These are phyloP conservation scores for Skeletonema tropicum DNA, from an alignment of 108 stramenopile species.

Conservation along the genomic window DNA sequence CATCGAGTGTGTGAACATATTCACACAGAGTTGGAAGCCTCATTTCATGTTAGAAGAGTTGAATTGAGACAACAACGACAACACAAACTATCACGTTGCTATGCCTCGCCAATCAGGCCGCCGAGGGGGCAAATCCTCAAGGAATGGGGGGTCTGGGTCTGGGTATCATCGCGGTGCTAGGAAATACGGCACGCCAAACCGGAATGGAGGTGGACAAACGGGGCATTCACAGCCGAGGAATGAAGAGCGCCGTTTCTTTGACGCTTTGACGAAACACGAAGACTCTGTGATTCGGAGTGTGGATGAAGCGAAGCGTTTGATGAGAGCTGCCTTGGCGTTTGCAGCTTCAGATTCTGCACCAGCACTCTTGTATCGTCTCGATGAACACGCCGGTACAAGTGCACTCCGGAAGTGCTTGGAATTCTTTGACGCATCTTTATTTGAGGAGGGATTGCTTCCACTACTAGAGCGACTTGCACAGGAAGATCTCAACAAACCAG, in stretches of 20 bases:
- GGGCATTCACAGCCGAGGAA: background rate
- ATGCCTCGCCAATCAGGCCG: slow-evolving; percentile 1
- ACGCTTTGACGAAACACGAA: background rate
- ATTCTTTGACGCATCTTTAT: background rate
- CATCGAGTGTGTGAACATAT: no score
- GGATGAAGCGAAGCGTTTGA: background rate
- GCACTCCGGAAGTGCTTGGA: background rate
- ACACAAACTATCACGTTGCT: background rate
- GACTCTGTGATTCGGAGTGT: background rate
- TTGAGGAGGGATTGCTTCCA: slow-evolving; percentile 3
- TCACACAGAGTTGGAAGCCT: no score
- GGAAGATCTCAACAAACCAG: background rate
- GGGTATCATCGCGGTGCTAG: background rate
- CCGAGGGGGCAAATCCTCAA: background rate
- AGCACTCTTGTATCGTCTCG: slow-evolving; percentile 3
- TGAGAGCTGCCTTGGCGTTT: background rate
- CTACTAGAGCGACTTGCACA: background rate
- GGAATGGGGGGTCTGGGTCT: background rate
- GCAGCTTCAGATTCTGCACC: background rate
- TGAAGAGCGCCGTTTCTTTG: slow-evolving; percentile 2
- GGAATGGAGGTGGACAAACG: background rate
- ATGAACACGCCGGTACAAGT: background rate
- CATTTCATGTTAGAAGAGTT: no score
- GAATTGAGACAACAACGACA: no score
- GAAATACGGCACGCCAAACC: background rate